Evolutionary conservation across 192 early-diverging fungal species (phyloP).

Genomic region (Coemansia sp.): DNA sequence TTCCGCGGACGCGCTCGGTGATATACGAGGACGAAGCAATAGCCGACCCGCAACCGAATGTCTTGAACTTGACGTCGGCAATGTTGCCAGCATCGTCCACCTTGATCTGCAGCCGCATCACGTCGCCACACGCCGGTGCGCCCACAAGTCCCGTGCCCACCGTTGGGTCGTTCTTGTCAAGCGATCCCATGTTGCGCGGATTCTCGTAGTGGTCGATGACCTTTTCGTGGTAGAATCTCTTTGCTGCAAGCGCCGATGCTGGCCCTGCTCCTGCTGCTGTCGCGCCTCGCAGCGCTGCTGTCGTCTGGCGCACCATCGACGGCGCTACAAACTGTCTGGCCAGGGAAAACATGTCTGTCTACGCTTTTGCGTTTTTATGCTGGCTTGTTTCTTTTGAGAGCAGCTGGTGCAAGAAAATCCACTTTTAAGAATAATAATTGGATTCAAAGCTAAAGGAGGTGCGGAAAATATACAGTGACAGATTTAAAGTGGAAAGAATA

Average conservation of each 20-base stretch:
- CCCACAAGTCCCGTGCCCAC: slow-evolving; percentile 97
- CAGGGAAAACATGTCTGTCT: slow-evolving; percentile 31
- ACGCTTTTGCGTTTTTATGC: slow-evolving; percentile 1
- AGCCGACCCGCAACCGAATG: slow-evolving; percentile 96
- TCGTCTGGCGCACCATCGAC: slow-evolving; percentile 22
- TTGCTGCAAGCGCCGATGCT: slow-evolving; percentile 1
- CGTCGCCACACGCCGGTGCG: slow-evolving; percentile 86
- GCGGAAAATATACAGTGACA: background rate
- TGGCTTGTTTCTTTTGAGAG: background rate
- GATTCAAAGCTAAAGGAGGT: background rate
- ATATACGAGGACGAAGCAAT: slow-evolving; percentile 91
- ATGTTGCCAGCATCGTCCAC: slow-evolving; percentile 96
- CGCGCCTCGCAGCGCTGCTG: slow-evolving; percentile 9
- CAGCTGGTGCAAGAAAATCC: background rate
- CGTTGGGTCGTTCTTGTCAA: slow-evolving; percentile 80
- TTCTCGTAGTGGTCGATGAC: slow-evolving; percentile 98
- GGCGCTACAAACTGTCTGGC: slow-evolving; percentile 23
- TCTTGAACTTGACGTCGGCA: slow-evolving; percentile 97
- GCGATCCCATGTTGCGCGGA: slow-evolving; percentile 94
- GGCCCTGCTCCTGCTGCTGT: slow-evolving; percentile 8
- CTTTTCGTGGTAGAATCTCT: slow-evolving; percentile 56
- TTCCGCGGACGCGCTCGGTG: slow-evolving; percentile 93
- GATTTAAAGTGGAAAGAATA: background rate
- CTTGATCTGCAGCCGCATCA: slow-evolving; percentile 95
- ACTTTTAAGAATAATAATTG: background rate